A percentile compares a stretch with the other conserved stretches of the same genome.
These are phyloP conservation scores for Cordyceps farinosa DNA, from an alignment of 2,329 filamentous ascomycete genomes.

Conservation along the genomic window DNA sequence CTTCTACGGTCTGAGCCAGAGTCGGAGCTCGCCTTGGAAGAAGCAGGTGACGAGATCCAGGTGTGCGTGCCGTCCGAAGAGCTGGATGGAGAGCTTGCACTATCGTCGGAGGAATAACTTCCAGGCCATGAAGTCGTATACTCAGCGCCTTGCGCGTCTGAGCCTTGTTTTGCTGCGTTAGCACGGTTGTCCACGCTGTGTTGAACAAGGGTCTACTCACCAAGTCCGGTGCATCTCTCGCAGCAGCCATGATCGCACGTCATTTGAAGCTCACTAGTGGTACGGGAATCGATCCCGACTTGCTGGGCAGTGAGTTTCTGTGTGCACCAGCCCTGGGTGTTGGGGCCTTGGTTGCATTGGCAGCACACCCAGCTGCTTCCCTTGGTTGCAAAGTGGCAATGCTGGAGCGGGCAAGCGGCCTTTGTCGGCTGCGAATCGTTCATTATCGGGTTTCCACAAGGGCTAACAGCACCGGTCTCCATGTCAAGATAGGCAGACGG, in stretches of 20 bases:
- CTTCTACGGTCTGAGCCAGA: background rate
- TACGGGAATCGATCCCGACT: background rate
- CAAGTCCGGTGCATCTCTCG: background rate
- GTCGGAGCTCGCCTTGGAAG: background rate
- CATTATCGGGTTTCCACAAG: conserved; percentile 47
- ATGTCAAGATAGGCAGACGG: conserved; percentile 44
- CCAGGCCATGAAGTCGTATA: background rate
- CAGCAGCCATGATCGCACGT: conserved; percentile 18
- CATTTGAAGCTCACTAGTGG: background rate
- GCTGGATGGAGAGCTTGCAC: background rate
- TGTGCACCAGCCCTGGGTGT: conserved; percentile 52
- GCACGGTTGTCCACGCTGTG: background rate
- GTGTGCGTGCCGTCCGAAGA: background rate
- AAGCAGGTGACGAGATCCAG: conserved; percentile 6
- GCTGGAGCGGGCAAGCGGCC: conserved; percentile 45
- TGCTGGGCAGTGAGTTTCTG: conserved; percentile 26
- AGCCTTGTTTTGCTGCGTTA: background rate
- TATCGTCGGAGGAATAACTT: background rate
- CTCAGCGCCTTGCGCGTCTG: background rate
- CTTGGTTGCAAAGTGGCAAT: conserved; percentile 49
- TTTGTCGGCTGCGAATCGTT: conserved; percentile 40
- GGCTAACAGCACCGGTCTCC: conserved; percentile 46
- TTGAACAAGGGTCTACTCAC: background rate
- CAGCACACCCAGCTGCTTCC: conserved; percentile 54
- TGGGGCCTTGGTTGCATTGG: conserved; percentile 48